Evolutionary conservation across 1,284 basidiomycete species (phyloP).

Genomic region (Wallemia hederae): DNA sequence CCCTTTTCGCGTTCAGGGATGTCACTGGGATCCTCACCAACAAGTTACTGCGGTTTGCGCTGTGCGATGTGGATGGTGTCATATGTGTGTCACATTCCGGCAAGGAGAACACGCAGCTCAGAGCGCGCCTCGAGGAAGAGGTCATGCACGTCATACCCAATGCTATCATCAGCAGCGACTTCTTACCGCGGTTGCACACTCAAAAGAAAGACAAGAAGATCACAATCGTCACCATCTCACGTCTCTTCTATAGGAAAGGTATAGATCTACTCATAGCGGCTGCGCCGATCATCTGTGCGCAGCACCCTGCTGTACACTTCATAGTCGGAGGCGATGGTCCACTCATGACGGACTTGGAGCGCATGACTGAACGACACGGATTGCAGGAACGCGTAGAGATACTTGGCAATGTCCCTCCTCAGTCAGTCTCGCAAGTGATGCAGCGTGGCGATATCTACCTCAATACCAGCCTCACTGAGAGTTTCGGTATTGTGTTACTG

Average conservation of each 20-base stretch:
- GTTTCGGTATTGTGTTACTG: constrained; percentile 83
- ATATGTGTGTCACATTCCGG: constrained; percentile 96
- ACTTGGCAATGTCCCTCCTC: constrained; percentile 48
- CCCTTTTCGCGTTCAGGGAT: constrained; percentile 80
- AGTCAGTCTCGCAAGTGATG: constrained; percentile 31
- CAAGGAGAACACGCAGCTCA: constrained; percentile 85
- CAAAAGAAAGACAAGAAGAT: constrained; percentile 21
- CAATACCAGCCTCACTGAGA: constrained; percentile 83
- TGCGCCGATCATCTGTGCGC: constrained; percentile 58
- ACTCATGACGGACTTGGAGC: constrained; percentile 75
- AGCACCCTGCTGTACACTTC: constrained; percentile 60
- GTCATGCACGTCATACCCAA: constrained; percentile 80
- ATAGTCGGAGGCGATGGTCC: constrained; percentile 83
- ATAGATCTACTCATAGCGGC: constrained; percentile 80
- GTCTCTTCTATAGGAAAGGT: constrained; percentile 89
- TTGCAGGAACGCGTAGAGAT: constrained; percentile 74
- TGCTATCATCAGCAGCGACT: constrained; percentile 63
- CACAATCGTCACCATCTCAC: constrained; percentile 73
- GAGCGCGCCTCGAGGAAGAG: constrained; percentile 40
- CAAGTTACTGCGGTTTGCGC: constrained; percentile 58
- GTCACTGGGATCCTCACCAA: constrained; percentile 90
- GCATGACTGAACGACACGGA: constrained; percentile 72
- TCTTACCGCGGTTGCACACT: constrained; percentile 15
- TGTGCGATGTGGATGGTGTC: constrained; percentile 71
- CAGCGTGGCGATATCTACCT: constrained; percentile 64